Evolutionary conservation across 371 early-diverging fungal genomes (phyloP).

Genomic region (Mucor piriformis): DNA sequence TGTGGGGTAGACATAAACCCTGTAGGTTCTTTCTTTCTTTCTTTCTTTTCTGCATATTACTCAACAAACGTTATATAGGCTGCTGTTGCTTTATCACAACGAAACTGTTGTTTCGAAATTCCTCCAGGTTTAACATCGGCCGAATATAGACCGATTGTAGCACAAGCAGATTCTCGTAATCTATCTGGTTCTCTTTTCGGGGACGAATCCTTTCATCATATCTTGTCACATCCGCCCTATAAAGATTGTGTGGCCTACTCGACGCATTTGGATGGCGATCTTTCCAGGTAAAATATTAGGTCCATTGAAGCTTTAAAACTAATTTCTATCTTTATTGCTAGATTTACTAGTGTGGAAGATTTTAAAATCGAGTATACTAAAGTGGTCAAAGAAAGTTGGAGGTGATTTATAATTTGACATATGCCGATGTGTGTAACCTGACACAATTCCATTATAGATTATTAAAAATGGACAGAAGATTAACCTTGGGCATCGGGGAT

Average conservation of each 20-base stretch:
- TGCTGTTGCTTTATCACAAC: slow-evolving; percentile 80
- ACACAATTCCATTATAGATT: slow-evolving; percentile 42
- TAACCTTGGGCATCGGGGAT: slow-evolving; percentile 91
- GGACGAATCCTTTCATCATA: slow-evolving; percentile 77
- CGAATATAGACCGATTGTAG: slow-evolving; percentile 80
- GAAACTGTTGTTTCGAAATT: slow-evolving; percentile 84
- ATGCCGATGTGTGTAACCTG: background rate
- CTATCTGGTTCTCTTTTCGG: slow-evolving; percentile 63
- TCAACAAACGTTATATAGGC: slow-evolving; percentile 44
- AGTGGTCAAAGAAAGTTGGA: slow-evolving; percentile 75
- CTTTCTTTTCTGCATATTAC: background rate
- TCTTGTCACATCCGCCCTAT: slow-evolving; percentile 93
- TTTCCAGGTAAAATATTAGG: slow-evolving; percentile 54
- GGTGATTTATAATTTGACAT: slow-evolving; percentile 34
- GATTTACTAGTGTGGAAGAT: slow-evolving; percentile 74
- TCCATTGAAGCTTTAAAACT: no score
- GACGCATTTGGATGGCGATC: slow-evolving; percentile 79
- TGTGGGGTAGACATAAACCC: slow-evolving; percentile 92
- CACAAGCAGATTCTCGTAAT: slow-evolving; percentile 78
- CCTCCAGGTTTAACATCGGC: slow-evolving; percentile 73
- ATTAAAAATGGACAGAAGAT: slow-evolving; percentile 70
- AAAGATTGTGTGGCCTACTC: slow-evolving; percentile 89
- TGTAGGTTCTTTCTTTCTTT: slow-evolving; percentile 32
- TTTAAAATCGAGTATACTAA: slow-evolving; percentile 78
- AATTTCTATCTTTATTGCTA: slow-evolving; percentile 17